Evolutionary conservation across 257 asterid species (phyloP).

Genomic region (Anisodus acutangulus): DNA sequence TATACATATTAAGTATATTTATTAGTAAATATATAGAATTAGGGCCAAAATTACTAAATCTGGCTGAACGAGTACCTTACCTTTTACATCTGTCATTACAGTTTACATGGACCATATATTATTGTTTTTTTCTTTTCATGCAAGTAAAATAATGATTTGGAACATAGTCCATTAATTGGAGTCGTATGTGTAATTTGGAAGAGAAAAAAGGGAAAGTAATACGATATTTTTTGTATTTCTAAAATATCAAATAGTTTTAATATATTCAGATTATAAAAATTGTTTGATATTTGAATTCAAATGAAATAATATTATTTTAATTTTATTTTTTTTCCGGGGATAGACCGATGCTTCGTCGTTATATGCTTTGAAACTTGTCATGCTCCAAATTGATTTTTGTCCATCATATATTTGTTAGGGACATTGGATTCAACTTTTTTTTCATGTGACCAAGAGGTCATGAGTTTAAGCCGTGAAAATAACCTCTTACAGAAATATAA

Average conservation of each 20-base stretch:
- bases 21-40: too few relatives aligned
- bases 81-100: neutral
- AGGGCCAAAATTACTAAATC: neutral
- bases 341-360: neutral
- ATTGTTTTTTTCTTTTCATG: neutral
- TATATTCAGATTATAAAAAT: too few relatives aligned
- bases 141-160: neutral
- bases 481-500: too few relatives aligned
- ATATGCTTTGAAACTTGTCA: neutral
- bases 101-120: too few relatives aligned
- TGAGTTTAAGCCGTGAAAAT: too few relatives aligned
- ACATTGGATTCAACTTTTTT: neutral
- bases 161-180: neutral
- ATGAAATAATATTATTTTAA: neutral
- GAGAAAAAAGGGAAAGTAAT: neutral
- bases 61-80: neutral
- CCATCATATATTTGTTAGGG: neutral
- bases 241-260: too few relatives aligned
- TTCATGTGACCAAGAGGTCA: too few relatives aligned
- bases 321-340: neutral
- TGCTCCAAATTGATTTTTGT: slow-evolving; percentile 7
- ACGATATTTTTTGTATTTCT: neutral
- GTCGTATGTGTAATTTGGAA: neutral
- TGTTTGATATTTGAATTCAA: neutral
- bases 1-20: too few relatives aligned